Evolutionary conservation across 306 rosid species (phyloP), one percentile per base, ranked within the genome.

Genomic region (Hippophae tibetana): DNA sequence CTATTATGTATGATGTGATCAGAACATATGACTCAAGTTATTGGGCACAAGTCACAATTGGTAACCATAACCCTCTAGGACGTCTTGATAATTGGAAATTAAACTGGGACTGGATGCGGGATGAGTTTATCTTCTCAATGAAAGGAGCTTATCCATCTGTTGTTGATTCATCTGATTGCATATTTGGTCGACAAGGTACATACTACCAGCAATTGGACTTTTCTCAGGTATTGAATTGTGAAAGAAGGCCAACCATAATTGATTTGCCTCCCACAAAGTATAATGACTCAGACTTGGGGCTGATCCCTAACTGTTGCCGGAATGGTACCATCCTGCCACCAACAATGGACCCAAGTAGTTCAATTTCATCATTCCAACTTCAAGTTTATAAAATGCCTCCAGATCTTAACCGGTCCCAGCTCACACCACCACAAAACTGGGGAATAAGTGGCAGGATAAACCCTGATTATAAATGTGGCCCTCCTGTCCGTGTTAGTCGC

Each of bases 361-460:
- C 99, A 1, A 56, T 75, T 44, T 89, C 99, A 3, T 79, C 82
- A 41, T 93, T 93, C 74, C 97, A 79, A 72, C 77, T 93, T 65
- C 87, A 93, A 71, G 89, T 93, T n/a, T 86, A 6, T 53, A 93
- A 93, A 72, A 86, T 89, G 95, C 97, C 97, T 12, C 99, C 97
- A 0, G 68, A 70, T 11, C 77, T 86, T 46, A 93, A 93, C 57
- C 80, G 95, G 1, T 86, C 99, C 0, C 63, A 69, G 73, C 84
- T 93, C 60, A 52, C 53, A 1, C 89, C 99, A 0, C 99, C 99
- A 2, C 90, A 84, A 67, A 89, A 89, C 72, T 93, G 95, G 95
- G 52, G 67, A 64, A 86, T 93, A 63, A 84, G 62, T 14, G 99
- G 99, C 47, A 57, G 73, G 0, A 85, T 89, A 42, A 93, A 89